Conservation (phyloP, 2,329 filamentous ascomycete species). For the Pleomassaria siparia region DNA sequence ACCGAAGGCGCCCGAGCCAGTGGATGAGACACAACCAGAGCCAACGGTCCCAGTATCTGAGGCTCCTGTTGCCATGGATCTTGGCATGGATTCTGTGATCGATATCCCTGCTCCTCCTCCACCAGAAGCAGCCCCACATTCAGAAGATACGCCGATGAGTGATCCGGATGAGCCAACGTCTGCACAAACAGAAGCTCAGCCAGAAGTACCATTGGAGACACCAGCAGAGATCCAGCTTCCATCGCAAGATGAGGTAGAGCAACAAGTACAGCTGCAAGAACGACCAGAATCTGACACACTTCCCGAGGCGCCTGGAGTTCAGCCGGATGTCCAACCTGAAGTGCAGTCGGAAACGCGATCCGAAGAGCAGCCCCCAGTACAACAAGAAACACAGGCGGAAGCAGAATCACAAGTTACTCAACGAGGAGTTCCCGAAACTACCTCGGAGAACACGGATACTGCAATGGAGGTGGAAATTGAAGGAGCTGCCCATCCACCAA, state of each 20-base stretch:
- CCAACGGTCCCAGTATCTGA: slow-evolving; percentile 1
- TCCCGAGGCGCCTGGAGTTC: no score
- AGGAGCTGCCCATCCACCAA: slow-evolving; percentile 12
- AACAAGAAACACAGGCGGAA: background rate
- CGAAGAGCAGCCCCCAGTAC: background rate
- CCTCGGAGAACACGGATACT: slow-evolving; percentile 17
- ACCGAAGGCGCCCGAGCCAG: slow-evolving; percentile 16
- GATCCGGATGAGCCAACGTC: slow-evolving; percentile 34
- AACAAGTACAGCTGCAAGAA: background rate
- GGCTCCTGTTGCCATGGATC: background rate
- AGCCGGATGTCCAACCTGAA: background rate
- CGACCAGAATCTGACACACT: background rate
- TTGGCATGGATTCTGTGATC: slow-evolving; percentile 2
- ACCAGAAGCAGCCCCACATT: slow-evolving; percentile 11
- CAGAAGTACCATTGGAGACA: background rate
- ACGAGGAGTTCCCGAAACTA: no score
- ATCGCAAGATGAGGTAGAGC: background rate
- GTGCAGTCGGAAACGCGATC: background rate
- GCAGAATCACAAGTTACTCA: background rate
- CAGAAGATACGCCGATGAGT: slow-evolving; percentile 44
- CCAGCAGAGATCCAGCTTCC: background rate
- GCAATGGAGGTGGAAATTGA: slow-evolving; percentile 25
- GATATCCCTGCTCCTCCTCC: slow-evolving; percentile 5
- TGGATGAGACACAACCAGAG: slow-evolving; percentile 3
- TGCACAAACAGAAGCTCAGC: slow-evolving; percentile 2